phyloP scores from a whole-genome alignment of 2,329 filamentous ascomycete species.

The Calonectria crousiana region DNA sequence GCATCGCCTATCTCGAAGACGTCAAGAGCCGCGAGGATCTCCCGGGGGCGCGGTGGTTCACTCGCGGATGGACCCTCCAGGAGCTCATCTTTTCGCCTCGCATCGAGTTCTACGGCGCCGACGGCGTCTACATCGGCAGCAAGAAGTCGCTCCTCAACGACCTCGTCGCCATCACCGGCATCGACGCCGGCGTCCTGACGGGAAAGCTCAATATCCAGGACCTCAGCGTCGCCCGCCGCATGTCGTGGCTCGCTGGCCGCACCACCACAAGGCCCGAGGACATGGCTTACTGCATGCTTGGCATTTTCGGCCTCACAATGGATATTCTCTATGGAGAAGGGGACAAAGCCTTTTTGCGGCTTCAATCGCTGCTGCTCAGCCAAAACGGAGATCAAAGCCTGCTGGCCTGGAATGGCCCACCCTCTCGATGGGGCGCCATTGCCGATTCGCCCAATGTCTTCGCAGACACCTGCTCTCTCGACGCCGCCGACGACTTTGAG shows the following conservation, averaged over 20 bases:
- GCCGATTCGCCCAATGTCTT: not conserved
- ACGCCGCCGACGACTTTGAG: not conserved
- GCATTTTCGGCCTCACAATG: conserved; percentile 18
- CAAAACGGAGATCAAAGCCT: not conserved
- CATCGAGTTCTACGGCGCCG: not conserved
- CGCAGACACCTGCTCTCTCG: not conserved
- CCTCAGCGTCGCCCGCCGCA: not conserved
- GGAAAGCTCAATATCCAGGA: not conserved
- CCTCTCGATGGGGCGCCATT: not conserved
- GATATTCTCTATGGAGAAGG: conserved; percentile 9
- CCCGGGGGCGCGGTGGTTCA: not conserved
- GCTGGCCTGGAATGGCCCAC: not conserved
- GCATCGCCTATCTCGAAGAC: conserved; percentile 1
- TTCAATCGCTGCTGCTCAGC: not conserved
- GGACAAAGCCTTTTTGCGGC: not conserved
- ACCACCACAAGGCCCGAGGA: conserved; percentile 9
- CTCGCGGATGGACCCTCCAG: not conserved
- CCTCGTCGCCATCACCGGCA: not conserved
- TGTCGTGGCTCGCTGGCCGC: conserved; percentile 15
- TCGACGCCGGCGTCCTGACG: not conserved
- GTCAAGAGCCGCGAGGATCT: not conserved
- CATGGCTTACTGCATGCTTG: conserved; percentile 14
- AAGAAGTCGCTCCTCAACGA: conserved; percentile 1
- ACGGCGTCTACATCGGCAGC: conserved; percentile 2
- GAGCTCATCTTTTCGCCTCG: not conserved